phyloP scores from a whole-genome alignment of 75 land plant species.

The Pinus taeda region DNA sequence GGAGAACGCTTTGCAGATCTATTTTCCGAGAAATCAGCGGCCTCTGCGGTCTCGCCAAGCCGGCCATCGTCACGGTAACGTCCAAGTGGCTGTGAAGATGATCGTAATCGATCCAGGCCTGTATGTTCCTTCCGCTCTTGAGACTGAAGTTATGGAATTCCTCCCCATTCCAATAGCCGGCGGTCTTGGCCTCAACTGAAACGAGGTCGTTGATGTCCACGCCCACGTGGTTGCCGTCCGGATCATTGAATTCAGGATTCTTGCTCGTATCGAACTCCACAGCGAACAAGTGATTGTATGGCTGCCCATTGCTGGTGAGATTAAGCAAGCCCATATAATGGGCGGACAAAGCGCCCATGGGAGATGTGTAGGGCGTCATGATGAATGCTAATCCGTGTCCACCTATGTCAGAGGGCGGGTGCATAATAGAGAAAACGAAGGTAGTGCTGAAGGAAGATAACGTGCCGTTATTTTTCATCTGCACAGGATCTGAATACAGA shows the following conservation, averaged over 20 bases:
- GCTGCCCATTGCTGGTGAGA: slow-evolving; percentile 12
- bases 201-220: slow-evolving; percentile 30
- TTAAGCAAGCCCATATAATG: slow-evolving; percentile 20
- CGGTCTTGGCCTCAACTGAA: slow-evolving; percentile 5
- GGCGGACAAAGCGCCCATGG: neutral
- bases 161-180: slow-evolving; percentile 1
- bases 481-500: neutral
- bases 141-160: neutral
- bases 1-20: slow-evolving; percentile 12
- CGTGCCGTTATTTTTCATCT: neutral
- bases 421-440: slow-evolving; percentile 12
- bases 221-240: slow-evolving; percentile 29
- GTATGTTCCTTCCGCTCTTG: slow-evolving; percentile 12
- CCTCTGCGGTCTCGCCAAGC: slow-evolving; percentile 1
- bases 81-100: slow-evolving; percentile 1
- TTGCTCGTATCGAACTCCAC: slow-evolving; percentile 38
- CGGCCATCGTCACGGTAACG: slow-evolving; percentile 19
- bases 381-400: slow-evolving; percentile 30
- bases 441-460: slow-evolving; percentile 15
- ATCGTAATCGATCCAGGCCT: slow-evolving; percentile 35
- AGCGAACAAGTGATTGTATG: slow-evolving; percentile 24
- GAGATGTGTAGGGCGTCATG: slow-evolving; percentile 12
- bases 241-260: slow-evolving; percentile 10
- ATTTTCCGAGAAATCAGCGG: slow-evolving; percentile 12
- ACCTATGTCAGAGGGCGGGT: neutral